Evolutionary conservation across 139 green algal species (phyloP), one percentile per base, ranked within the genome.

Genomic region (Chlorella sorokiniana): DNA sequence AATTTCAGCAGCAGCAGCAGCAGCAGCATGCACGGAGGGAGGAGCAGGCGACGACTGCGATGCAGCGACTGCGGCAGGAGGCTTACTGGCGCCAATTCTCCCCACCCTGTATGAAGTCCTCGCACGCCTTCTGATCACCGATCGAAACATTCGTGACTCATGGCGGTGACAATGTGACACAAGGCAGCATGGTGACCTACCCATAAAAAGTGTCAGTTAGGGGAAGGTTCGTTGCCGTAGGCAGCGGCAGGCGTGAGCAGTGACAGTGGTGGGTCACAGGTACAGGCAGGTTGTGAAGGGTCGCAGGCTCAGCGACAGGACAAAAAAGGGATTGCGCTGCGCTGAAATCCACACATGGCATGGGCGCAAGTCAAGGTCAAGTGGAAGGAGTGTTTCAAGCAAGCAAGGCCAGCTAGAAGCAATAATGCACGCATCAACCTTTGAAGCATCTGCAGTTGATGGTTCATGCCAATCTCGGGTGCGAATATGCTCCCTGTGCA

Each of bases 21-120:
- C 73, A 44, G 71, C 11, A 52, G 33, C 18, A 22, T 35, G 64
- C 25, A 3, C 29, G 56, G 18, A 35, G 29, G 56, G n/a, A n/a
- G n/a, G n/a, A 65, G 18, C 16, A 10, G 35, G 37, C 33, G 22
- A 35, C 71, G 22, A 51, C 35, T 41, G 48, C 38, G n/a, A 75
- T 40, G 25, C n/a, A 44, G 70, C 38, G 37, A 18, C 31, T 10
- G 54, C 52, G 11, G 27, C 35, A 25, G 52, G 27, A 52, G 35
- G 25, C 54, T 8, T 10, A 7, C 73, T 79, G 4, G 54, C 54
- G 3, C 31, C 37, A 14, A 35, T 40, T 1, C 4, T 61, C 10
- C 73, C 73, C n/a, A 38, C 52, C 0, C 73, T 79, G 20, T 79
- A 33, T 40, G 73, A 79, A 38, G 22, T 79, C 25, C 73, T 79